Percentiles rank a stretch among this genome's conserved stretches.
Evolutionary conservation across 768 basidiomycete species (phyloP).

Genomic region (Xerocomellus chrysenteron): DNA sequence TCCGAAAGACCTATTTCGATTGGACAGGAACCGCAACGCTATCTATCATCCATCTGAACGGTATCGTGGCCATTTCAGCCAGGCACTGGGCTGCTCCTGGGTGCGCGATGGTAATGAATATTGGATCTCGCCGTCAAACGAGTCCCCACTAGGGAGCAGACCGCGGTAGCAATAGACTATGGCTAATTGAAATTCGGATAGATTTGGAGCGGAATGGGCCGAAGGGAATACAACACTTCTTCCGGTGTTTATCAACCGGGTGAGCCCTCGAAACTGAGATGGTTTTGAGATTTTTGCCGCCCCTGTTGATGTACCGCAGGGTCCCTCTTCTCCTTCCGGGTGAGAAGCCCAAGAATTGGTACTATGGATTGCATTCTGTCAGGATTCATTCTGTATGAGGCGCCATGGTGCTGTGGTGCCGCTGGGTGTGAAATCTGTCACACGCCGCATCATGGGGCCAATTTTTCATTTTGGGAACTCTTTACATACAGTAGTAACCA

Average conservation of each 20-base stretch:
- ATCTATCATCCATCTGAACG: not conserved
- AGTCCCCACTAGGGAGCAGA: not conserved
- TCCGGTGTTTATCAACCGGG: not conserved
- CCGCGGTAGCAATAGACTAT: conserved; percentile 13
- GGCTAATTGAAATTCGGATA: not conserved
- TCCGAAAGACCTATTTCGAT: not conserved
- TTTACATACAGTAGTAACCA: too few species aligned
- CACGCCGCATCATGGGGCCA: not conserved
- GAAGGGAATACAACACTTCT: not conserved
- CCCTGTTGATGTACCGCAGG: not conserved
- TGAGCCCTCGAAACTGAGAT: conserved; percentile 4
- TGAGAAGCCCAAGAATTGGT: not conserved
- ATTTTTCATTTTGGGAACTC: not conserved
- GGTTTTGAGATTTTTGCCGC: not conserved
- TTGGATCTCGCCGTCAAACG: not conserved
- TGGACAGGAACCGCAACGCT: not conserved
- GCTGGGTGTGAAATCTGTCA: conserved; percentile 19
- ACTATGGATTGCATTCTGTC: not conserved
- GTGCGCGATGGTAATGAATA: not conserved
- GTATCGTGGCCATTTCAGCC: not conserved
- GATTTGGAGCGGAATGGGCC: conserved; percentile 4
- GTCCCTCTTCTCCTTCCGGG: not conserved
- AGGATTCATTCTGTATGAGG: not conserved
- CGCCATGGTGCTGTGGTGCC: not conserved
- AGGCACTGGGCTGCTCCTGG: not conserved